phyloP scores from a whole-genome alignment of 768 basidiomycete species.

The Psilocybe cubensis region DNA sequence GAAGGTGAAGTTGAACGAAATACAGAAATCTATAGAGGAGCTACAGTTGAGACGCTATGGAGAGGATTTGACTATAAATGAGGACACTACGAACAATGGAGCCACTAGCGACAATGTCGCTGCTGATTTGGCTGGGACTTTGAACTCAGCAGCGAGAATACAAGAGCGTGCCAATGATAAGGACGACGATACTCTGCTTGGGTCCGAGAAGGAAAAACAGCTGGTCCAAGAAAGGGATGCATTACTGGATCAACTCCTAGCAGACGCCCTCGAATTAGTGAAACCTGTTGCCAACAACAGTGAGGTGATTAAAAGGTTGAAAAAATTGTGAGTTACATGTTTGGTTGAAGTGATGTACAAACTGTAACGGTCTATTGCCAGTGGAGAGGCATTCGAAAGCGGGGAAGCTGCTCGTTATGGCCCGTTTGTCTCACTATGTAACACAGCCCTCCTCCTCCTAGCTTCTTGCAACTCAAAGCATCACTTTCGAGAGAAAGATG shows the following conservation, averaged over 20 bases:
- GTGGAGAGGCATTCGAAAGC: background rate
- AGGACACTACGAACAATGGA: background rate
- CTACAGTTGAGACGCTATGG: background rate
- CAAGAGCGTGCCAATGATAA: background rate
- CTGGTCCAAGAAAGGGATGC: background rate
- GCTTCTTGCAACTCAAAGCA: background rate
- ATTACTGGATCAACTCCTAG: background rate
- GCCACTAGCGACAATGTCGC: background rate
- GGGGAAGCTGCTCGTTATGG: background rate
- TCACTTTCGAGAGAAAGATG: background rate
- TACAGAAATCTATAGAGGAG: slow-evolving; percentile 2
- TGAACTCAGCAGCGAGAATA: background rate
- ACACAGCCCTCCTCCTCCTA: background rate
- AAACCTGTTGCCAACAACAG: background rate
- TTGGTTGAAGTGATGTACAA: background rate
- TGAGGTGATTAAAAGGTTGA: background rate
- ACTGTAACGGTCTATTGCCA: background rate
- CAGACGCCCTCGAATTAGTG: background rate
- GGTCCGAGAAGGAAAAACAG: background rate
- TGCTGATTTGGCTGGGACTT: background rate
- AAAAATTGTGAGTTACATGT: background rate
- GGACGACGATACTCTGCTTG: background rate
- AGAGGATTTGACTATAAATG: too few species aligned
- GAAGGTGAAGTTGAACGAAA: background rate
- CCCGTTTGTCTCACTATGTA: background rate